A percentile compares a stretch with the other conserved stretches of the same genome.
Conservation (phyloP, 108 stramenopile genomes). For the Cyclotella choctawhatcheeana region DNA sequence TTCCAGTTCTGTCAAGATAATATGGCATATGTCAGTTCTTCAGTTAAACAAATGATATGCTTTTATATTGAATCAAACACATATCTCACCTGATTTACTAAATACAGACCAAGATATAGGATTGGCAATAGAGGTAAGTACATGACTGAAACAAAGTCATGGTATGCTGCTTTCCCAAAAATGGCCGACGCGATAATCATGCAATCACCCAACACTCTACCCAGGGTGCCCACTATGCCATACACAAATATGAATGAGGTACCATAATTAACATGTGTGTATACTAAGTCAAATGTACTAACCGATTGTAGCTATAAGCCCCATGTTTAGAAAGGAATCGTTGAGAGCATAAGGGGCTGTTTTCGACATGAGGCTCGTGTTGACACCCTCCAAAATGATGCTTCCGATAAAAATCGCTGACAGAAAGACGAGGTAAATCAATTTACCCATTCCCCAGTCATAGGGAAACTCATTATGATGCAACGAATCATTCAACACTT, state of each 20-base stretch:
- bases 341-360: constrained; percentile 62
- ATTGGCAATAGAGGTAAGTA: constrained; percentile 61
- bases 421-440: constrained; percentile 70
- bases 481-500: constrained; percentile 6
- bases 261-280: no score
- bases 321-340: constrained; percentile 57
- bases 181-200: constrained; percentile 52
- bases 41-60: no score
- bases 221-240: constrained; percentile 62
- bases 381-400: constrained; percentile 66
- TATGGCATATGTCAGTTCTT: no score
- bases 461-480: constrained; percentile 54
- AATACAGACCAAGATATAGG: constrained; percentile 43
- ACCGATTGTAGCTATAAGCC: constrained; percentile 72
- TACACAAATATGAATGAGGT: no score
- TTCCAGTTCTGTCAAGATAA: not conserved
- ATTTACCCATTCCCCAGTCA: constrained; percentile 73
- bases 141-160: constrained; percentile 75
- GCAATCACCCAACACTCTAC: constrained; percentile 68
- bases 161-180: constrained; percentile 59
- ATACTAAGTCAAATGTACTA: no score
- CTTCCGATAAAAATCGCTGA: constrained; percentile 62
- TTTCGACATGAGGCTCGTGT: constrained; percentile 77
- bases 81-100: constrained; percentile 35
- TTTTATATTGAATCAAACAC: no score